Evolutionary conservation across 2,329 filamentous ascomycete genomes (phyloP).

Genomic region (Hymenoscyphus repandus): DNA sequence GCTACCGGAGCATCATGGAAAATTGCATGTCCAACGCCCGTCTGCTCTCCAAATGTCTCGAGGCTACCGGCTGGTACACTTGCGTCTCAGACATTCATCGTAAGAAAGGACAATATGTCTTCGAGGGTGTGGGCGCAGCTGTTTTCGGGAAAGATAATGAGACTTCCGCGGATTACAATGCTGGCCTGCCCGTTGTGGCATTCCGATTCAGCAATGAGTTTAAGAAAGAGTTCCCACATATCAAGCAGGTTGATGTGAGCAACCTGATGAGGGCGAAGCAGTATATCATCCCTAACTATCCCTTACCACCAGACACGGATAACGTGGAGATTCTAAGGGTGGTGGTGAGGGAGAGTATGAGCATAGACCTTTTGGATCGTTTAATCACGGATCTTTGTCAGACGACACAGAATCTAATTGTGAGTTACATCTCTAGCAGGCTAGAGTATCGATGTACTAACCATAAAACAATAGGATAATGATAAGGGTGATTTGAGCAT

Average conservation of each 20-base stretch:
- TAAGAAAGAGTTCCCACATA: constrained; percentile 52
- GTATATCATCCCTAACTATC: constrained; percentile 69
- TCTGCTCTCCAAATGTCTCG: constrained; percentile 56
- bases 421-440: constrained; percentile 33
- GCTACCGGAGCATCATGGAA: constrained; percentile 61
- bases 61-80: constrained; percentile 61
- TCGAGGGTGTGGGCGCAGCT: constrained; percentile 25
- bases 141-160: constrained; percentile 40
- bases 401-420: constrained; percentile 57
- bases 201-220: constrained; percentile 60
- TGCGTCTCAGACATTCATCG: constrained; percentile 63
- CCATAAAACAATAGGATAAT: constrained; percentile 9
- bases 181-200: constrained; percentile 63
- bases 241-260: constrained; percentile 59
- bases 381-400: constrained; percentile 55
- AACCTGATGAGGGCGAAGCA: constrained; percentile 60
- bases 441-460: background rate
- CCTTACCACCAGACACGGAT: constrained; percentile 56
- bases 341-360: constrained; percentile 62
- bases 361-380: constrained; percentile 60
- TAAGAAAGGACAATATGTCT: constrained; percentile 42
- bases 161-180: constrained; percentile 55
- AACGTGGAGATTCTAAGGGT: constrained; percentile 62
- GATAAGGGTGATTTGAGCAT: constrained; percentile 41
- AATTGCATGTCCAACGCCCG: constrained; percentile 62